Evolutionary conservation across 331 rosid species (phyloP).

Genomic region (Phaseolus coccineus): DNA sequence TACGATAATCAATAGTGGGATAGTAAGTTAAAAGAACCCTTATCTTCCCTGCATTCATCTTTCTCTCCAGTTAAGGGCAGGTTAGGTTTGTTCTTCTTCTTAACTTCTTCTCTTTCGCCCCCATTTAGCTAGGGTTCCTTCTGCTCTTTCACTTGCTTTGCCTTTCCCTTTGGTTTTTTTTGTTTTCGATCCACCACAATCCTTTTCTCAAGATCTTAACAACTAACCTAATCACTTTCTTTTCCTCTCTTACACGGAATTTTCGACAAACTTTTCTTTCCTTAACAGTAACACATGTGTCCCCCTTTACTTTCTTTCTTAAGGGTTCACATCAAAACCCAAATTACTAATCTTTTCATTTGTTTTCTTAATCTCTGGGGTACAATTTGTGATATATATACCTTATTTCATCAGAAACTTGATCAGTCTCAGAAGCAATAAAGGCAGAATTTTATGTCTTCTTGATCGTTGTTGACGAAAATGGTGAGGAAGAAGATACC

Average conservation of each 20-base stretch:
- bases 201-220: background rate
- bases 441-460: background rate
- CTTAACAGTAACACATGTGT: no score
- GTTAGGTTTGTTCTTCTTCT: background rate
- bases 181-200: no score
- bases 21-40: background rate
- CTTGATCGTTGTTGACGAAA: background rate
- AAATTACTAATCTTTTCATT: no score
- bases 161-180: no score
- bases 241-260: no score
- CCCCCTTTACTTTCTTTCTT: no score
- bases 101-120: background rate
- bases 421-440: background rate
- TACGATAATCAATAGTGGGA: background rate
- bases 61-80: background rate
- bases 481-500: conserved; percentile 13
- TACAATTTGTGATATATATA: background rate
- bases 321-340: no score
- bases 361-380: background rate
- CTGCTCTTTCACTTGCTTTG: background rate
- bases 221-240: no score
- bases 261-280: no score
- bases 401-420: background rate
- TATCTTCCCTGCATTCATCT: background rate
- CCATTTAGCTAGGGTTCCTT: background rate